Base-by-base conservation (phyloP, 176 grass and related monocot genomes). In the Secale cereale region DNA sequence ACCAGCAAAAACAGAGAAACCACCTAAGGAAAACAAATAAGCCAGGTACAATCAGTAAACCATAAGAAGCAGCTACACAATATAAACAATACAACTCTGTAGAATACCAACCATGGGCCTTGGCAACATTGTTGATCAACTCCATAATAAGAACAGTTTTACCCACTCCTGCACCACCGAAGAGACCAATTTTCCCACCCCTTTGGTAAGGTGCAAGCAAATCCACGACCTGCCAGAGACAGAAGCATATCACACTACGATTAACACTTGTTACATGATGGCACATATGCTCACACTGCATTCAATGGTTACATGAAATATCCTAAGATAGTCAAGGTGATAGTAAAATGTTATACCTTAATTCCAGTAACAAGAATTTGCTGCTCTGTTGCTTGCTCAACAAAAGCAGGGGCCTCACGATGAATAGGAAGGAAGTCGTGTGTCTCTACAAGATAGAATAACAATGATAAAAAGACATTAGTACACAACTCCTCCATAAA, bases 81-180 rank as follows among this genome's bases (percentile, higher is more conserved):
- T 68, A 83, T 61, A 22, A 8, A 78, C 14, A 10, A 81, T 59
- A 25, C 22, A 64, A 33, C 75, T 33, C 1, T 63, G 33, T 81
- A 7, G 2, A 76, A 68, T 79, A 89, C 92, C 32, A 82, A 97
- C 92, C 92, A 90, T 97, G 95, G 82, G 92, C 92, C 81, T 97
- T 97, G 41, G 94, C 94, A 43, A 97, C 94, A 86, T 97, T 97
- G 86, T 97, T 97, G 86, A 97, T 97, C 87, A 97, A 70, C 85
- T 97, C 90, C 95, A 97, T 97, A 25, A 97, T 97, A 79, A 97
- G 95, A 7, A 97, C 95, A 68, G 95, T 97, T 97, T 97, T 97
- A 41, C 95, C 95, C 14, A 97, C 95, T 86, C 95, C 95, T 67
- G 95, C 95, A 90, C 95, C 95, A 91, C 95, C 95, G 8, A 97